A percentile compares a stretch with the other conserved stretches of the same genome.
phyloP scores from a whole-genome alignment of 257 asterid species.

The Knoxia roxburghii region DNA sequence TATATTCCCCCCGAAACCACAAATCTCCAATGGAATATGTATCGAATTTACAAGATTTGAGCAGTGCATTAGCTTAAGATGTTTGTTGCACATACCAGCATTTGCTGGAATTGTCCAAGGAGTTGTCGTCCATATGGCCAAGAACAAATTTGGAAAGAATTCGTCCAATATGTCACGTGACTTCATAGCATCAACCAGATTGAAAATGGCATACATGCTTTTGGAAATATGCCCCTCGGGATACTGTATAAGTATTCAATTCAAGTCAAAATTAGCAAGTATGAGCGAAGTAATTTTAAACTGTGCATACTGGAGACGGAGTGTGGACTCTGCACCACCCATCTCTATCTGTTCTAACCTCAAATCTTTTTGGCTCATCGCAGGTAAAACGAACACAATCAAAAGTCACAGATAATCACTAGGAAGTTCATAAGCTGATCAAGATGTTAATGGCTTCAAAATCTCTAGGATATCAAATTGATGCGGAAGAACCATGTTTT shows the following conservation, averaged over 20 bases:
- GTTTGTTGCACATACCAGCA: slow-evolving; percentile 52
- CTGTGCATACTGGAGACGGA: background rate
- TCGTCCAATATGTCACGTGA: slow-evolving; percentile 53
- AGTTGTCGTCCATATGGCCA: slow-evolving; percentile 98
- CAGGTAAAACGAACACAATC: background rate
- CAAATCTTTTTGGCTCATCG: background rate
- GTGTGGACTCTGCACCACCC: background rate
- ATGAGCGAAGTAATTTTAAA: slow-evolving; percentile 6
- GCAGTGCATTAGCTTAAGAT: background rate
- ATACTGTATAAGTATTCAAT: slow-evolving; percentile 54
- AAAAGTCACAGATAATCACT: background rate
- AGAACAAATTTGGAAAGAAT: slow-evolving; percentile 61
- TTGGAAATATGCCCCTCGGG: slow-evolving; percentile 95
- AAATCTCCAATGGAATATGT: background rate
- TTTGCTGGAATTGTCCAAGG: slow-evolving; percentile 99
- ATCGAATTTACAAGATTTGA: background rate
- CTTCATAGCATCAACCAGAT: slow-evolving; percentile 47
- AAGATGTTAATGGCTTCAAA: background rate
- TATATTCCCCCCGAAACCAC: background rate
- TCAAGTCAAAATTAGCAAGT: slow-evolving; percentile 16
- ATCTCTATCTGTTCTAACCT: background rate
- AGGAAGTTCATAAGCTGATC: background rate
- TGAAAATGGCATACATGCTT: slow-evolving; percentile 81
- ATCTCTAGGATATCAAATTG: background rate
- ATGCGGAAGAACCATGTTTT: background rate